These are phyloP conservation scores for Eucalyptus albens DNA, from an alignment of 345 rosid genomes.

Conservation along the genomic window DNA sequence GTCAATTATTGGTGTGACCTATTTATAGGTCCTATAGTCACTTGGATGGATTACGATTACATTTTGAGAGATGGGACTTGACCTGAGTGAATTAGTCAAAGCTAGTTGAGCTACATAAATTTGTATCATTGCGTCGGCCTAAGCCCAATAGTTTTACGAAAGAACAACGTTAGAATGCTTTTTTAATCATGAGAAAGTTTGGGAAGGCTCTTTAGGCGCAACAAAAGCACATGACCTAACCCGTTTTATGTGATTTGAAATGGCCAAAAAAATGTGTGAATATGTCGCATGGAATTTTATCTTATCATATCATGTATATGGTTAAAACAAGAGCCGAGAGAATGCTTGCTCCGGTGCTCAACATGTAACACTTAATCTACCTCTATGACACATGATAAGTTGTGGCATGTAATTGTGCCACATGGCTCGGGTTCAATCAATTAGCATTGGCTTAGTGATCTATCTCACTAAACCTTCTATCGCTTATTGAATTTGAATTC, in stretches of 20 bases:
- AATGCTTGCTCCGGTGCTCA: fast-evolving
- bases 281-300: neutral
- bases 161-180: neutral
- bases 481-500: neutral
- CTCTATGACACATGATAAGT: neutral
- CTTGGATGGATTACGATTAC: neutral
- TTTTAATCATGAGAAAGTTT: neutral
- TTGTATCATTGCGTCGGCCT: neutral
- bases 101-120: neutral
- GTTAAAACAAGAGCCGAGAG: neutral
- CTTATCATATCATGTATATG: neutral
- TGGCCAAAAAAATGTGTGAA: neutral
- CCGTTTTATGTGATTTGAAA: neutral
- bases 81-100: neutral
- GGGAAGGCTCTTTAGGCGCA: neutral
- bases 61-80: neutral
- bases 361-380: neutral
- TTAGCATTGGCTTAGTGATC: neutral
- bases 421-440: neutral
- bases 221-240: neutral
- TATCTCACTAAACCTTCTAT: neutral
- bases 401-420: fast-evolving
- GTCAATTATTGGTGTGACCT: neutral
- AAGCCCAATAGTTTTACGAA: neutral
- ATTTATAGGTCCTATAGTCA: neutral